phyloP scores from a whole-genome alignment of 2,329 filamentous ascomycete species.

The Fusarium irregulare region DNA sequence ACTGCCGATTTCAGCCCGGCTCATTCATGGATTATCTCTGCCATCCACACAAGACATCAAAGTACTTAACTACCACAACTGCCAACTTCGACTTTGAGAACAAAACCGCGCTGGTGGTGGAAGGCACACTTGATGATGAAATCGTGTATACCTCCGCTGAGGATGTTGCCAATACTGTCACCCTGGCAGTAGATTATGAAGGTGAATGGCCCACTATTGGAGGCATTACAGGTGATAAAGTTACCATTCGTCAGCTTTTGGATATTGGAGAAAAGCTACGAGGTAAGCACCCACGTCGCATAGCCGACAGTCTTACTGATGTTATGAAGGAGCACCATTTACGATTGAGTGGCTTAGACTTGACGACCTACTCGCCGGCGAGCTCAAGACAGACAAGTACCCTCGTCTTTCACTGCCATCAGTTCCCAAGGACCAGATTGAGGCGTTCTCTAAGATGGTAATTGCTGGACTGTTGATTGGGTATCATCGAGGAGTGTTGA shows the following conservation, averaged over 20 bases:
- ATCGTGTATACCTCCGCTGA: neutral
- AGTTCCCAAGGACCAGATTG: neutral
- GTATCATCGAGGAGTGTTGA: neutral
- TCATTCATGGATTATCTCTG: constrained; percentile 20
- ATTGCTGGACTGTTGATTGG: neutral
- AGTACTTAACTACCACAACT: neutral
- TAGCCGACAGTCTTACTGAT: accelerated
- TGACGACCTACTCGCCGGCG: neutral
- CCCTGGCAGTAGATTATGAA: neutral
- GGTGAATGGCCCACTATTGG: neutral
- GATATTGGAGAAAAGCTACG: neutral
- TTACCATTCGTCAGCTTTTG: neutral
- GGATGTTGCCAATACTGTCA: neutral
- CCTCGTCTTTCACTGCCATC: neutral
- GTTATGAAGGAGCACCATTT: neutral
- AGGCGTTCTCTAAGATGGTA: constrained; percentile 16
- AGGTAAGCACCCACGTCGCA: neutral
- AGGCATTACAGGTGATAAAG: neutral
- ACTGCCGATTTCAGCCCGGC: neutral
- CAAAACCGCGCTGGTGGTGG: neutral
- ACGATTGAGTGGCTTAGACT: constrained; percentile 5
- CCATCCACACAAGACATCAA: constrained; percentile 1
- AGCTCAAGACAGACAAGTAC: neutral
- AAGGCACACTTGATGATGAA: neutral
- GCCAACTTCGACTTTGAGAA: neutral